These are phyloP conservation scores for Closterium sp. DNA, from an alignment of 139 green algal species.

Conservation along the genomic window DNA sequence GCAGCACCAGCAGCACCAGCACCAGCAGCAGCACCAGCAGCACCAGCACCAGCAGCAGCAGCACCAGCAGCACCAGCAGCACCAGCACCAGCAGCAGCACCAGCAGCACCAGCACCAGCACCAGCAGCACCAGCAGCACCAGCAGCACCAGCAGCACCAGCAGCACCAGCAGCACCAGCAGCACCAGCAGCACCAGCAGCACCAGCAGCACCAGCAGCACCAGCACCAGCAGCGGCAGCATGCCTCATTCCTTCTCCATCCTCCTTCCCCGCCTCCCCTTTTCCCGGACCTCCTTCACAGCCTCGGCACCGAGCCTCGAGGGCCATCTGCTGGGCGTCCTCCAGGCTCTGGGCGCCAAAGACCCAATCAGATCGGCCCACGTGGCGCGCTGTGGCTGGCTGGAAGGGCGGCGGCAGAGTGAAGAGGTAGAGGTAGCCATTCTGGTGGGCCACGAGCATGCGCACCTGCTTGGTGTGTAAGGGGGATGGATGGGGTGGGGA, in stretches of 20 bases:
- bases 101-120: not conserved
- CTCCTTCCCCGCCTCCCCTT: not conserved
- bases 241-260: not conserved
- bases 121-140: not conserved
- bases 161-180: not conserved
- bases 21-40: not conserved
- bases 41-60: not conserved
- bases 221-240: not conserved
- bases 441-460: not conserved
- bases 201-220: not conserved
- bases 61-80: not conserved
- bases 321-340: not conserved
- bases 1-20: not conserved
- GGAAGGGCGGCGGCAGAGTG: not conserved
- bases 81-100: not conserved
- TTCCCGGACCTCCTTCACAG: not conserved
- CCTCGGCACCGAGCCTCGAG: not conserved
- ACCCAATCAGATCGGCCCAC: not conserved
- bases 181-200: not conserved
- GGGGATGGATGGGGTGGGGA: too few species aligned
- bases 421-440: not conserved
- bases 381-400: not conserved
- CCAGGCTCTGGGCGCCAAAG: not conserved
- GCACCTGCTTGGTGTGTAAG: not conserved
- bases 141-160: not conserved